Evolutionary conservation across 2,329 filamentous ascomycete species (phyloP).

Genomic region (Nemania serpens): DNA sequence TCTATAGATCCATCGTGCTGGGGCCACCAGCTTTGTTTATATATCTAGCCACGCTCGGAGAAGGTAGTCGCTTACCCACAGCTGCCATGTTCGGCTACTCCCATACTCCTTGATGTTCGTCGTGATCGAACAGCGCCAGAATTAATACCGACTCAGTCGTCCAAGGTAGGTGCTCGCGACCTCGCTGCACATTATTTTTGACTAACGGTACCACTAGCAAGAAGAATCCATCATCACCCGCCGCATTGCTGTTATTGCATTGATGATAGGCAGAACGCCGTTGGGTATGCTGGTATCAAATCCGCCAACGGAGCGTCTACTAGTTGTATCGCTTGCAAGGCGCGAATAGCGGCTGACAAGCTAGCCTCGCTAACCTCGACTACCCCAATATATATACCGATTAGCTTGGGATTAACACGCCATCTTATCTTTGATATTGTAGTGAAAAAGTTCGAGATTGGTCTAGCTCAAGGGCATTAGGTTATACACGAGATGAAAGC

Average conservation of each 20-base stretch:
- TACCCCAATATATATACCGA: neutral
- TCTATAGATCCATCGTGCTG: too few relatives aligned
- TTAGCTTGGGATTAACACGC: neutral
- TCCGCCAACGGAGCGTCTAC: neutral
- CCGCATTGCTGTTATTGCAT: neutral
- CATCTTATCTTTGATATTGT: too few relatives aligned
- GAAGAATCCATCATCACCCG: neutral
- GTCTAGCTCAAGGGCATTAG: neutral
- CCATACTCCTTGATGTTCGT: neutral
- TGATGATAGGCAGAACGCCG: neutral
- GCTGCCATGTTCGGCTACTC: neutral
- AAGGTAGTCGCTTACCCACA: neutral
- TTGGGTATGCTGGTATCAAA: neutral
- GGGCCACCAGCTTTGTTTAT: too few relatives aligned
- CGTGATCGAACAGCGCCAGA: neutral
- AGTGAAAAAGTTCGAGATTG: neutral
- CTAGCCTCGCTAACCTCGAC: neutral
- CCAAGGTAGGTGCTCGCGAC: conserved; percentile 2
- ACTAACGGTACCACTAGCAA: conserved; percentile 1
- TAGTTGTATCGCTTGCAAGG: neutral
- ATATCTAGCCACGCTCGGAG: neutral
- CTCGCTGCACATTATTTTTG: neutral
- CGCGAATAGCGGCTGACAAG: too few relatives aligned
- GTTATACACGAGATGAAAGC: neutral
- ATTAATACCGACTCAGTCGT: neutral